Evolutionary conservation across 1,284 basidiomycete species (phyloP).

Genomic region (Malassezia globosa): DNA sequence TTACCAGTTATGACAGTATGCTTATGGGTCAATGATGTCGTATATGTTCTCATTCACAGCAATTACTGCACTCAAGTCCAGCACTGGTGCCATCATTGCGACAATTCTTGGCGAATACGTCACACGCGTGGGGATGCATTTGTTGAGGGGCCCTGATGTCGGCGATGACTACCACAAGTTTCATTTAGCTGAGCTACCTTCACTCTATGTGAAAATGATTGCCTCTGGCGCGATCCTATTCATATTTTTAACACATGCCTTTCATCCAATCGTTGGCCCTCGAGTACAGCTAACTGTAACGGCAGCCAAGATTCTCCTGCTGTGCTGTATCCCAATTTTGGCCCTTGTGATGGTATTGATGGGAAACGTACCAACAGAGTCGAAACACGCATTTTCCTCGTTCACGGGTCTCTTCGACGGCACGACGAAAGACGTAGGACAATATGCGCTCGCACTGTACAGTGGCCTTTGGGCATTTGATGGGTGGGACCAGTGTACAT

Average conservation of each 20-base stretch:
- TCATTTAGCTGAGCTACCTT: constrained; percentile 63
- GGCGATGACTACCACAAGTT: constrained; percentile 58
- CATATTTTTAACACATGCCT: constrained; percentile 66
- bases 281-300: constrained; percentile 76
- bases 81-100: constrained; percentile 53
- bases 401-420: constrained; percentile 55
- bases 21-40: constrained; percentile 59
- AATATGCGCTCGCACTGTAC: constrained; percentile 85
- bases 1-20: too few species aligned
- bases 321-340: constrained; percentile 48
- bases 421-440: constrained; percentile 65
- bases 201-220: constrained; percentile 85
- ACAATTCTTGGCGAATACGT: constrained; percentile 63
- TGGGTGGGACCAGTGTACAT: constrained; percentile 70
- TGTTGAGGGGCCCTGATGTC: constrained; percentile 34
- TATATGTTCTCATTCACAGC: constrained; percentile 52
- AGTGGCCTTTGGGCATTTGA: constrained; percentile 92
- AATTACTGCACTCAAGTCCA: constrained; percentile 52
- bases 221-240: constrained; percentile 62
- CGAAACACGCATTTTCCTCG: constrained; percentile 25
- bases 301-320: constrained; percentile 59
- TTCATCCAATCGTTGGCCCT: constrained; percentile 66
- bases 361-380: constrained; percentile 48
- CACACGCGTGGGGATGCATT: constrained; percentile 53
- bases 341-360: constrained; percentile 63